phyloP scores from a whole-genome alignment of 805 yeast species.

The Groenewaldozyma salmanticensis region DNA sequence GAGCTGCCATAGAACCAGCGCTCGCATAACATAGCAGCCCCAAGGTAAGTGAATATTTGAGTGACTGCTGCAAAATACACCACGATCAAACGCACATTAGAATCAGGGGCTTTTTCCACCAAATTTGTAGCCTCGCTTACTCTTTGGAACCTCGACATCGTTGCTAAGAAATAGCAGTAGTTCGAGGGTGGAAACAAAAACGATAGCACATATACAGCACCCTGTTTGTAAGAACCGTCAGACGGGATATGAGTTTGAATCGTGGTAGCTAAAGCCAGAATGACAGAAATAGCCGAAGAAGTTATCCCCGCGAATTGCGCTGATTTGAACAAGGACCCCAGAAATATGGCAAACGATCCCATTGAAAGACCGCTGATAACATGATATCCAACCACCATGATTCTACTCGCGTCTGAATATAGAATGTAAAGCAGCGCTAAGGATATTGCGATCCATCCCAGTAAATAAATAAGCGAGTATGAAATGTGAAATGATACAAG shows the following conservation, averaged over 20 bases:
- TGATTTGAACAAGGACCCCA: constrained; percentile 23
- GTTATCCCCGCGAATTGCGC: constrained; percentile 28
- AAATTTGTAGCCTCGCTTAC: constrained; percentile 17
- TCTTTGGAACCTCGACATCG: constrained; percentile 24
- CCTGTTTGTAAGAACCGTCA: constrained; percentile 18
- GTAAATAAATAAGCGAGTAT: constrained; percentile 23
- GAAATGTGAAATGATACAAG: constrained; percentile 23
- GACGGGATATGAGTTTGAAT: constrained; percentile 21
- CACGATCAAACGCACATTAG: constrained; percentile 16
- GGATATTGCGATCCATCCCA: constrained; percentile 28
- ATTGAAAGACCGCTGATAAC: constrained; percentile 24
- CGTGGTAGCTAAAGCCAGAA: constrained; percentile 25
- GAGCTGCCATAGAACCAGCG: constrained; percentile 19
- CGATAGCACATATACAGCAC: constrained; percentile 22
- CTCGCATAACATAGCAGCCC: constrained; percentile 21
- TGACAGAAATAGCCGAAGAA: constrained; percentile 24
- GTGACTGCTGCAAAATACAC: constrained; percentile 26
- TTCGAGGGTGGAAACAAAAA: constrained; percentile 28
- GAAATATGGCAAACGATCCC: constrained; percentile 25
- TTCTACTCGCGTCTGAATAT: constrained; percentile 19
- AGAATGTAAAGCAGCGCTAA: constrained; percentile 18
- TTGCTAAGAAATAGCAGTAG: constrained; percentile 26
- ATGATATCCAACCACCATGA: constrained; percentile 24
- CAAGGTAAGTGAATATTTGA: constrained; percentile 23
- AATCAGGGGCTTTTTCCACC: constrained; percentile 22